These are phyloP conservation scores for Myriosclerotinia duriaeana DNA, from an alignment of 2,329 filamentous ascomycete species.

Conservation along the genomic window DNA sequence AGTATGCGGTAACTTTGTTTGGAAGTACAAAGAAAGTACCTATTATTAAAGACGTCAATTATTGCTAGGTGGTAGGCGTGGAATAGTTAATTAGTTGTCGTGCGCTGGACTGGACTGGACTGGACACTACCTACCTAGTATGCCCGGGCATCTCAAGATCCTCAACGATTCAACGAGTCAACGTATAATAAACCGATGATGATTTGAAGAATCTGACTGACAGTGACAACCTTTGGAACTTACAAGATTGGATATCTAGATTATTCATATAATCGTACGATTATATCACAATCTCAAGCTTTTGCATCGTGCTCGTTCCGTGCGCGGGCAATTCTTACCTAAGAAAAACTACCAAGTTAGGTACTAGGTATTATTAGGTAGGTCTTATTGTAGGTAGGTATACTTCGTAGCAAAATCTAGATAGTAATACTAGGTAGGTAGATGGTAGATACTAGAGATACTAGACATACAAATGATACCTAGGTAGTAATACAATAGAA, in stretches of 20 bases:
- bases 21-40: too few relatives aligned
- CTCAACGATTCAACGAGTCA: too few relatives aligned
- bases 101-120: neutral
- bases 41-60: neutral
- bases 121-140: too few relatives aligned
- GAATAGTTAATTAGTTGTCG: neutral
- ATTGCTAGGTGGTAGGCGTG: neutral
- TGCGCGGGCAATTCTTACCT: neutral
- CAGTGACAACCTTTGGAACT: too few relatives aligned
- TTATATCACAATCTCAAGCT: slow-evolving; percentile 13
- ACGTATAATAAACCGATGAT: neutral
- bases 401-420: neutral
- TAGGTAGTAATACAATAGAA: too few relatives aligned
- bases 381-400: too few relatives aligned
- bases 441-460: too few relatives aligned
- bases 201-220: neutral
- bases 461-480: too few relatives aligned
- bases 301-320: slow-evolving; percentile 13
- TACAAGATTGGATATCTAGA: slow-evolving; percentile 1
- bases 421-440: neutral
- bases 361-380: too few relatives aligned
- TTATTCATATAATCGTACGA: slow-evolving; percentile 16
- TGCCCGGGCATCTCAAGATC: neutral
- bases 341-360: neutral
- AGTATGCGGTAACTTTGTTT: neutral